phyloP scores from a whole-genome alignment of 75 land plant species.

The Pinus taeda region DNA sequence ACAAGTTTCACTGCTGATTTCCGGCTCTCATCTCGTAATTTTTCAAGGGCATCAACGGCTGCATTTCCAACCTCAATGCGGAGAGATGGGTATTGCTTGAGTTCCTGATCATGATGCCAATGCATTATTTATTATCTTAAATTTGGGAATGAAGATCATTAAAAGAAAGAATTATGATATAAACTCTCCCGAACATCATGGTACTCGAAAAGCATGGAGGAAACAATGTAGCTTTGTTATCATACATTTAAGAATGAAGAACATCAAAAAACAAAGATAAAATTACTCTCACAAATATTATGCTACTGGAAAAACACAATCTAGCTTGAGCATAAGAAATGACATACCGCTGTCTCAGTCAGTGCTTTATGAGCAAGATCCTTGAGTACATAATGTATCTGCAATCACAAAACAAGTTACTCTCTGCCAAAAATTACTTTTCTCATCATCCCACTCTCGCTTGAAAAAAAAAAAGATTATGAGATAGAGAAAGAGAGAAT shows the following conservation, averaged over 20 bases:
- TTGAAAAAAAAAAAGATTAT: neutral
- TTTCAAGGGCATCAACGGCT: slow-evolving; percentile 66
- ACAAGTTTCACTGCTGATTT: slow-evolving; percentile 64
- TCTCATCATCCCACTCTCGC: neutral
- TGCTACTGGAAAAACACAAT: slow-evolving; percentile 6
- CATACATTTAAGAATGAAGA: too few species aligned
- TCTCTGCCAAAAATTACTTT: neutral
- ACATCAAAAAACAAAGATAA: too few species aligned
- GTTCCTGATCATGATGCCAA: slow-evolving; percentile 41
- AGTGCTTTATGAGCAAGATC: slow-evolving; percentile 80
- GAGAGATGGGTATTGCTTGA: slow-evolving; percentile 69
- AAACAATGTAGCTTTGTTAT: neutral
- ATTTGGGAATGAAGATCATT: neutral
- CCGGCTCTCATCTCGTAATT: slow-evolving; percentile 69
- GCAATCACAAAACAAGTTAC: slow-evolving; percentile 18
- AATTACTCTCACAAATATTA: neutral
- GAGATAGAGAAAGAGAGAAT: neutral
- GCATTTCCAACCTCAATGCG: slow-evolving; percentile 66
- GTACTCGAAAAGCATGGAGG: neutral
- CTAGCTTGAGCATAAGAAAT: neutral
- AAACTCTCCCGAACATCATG: neutral
- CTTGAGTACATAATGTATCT: slow-evolving; percentile 87
- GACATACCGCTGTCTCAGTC: slow-evolving; percentile 70
- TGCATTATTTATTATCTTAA: neutral
- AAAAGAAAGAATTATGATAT: neutral